Base-by-base conservation (phyloP, 345 rosid species). In the Draba incana region DNA sequence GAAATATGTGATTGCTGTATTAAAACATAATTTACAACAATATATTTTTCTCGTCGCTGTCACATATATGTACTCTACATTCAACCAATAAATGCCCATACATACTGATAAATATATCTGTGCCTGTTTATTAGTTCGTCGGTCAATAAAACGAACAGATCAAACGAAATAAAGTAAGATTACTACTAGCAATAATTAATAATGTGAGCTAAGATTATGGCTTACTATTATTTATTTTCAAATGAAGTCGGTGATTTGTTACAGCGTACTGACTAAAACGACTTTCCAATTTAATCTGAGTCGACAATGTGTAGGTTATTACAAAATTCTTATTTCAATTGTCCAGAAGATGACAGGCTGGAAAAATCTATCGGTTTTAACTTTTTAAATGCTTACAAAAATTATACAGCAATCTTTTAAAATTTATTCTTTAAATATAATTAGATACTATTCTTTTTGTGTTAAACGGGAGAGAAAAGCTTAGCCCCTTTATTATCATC, bases 271-370 rank as follows among this genome's bases (percentile, higher is more conserved):
- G 57, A 67, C 72, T 38, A 66, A 31, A 60, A 67, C 43, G 72
- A 74, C 51, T 53, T 74, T 52, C 45, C 28, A 74, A 53, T 37
- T 35, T 74, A 38, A 60, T 74, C 62, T 60, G 78, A 60, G 30
- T 74, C 20, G 63, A 68, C 51, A 13, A 67, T 74, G 72, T 37
- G 68, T 74, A 74, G 77, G 66, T 51, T 59, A 66, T 43, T 55
- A 71, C 69, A 25, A 16, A 2, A 30, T 4, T 48, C 4, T 7
- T 38, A 56, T 37, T 50, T 35, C 7, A 9, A 11, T 48, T 54
- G 8, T 62, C 51, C 39, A 25, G 44, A 52, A 35, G 45, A 51
- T 52, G 56, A 74, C 63, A 66, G 77, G 23, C 72, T 59, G 72
- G 50, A 67, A 59, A 59, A 35, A 3, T 33, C 48, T 5, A 66